Percentiles rank a stretch among this genome's conserved stretches.
phyloP scores from a whole-genome alignment of 768 basidiomycete species.

The Lactarius hengduanensis region DNA sequence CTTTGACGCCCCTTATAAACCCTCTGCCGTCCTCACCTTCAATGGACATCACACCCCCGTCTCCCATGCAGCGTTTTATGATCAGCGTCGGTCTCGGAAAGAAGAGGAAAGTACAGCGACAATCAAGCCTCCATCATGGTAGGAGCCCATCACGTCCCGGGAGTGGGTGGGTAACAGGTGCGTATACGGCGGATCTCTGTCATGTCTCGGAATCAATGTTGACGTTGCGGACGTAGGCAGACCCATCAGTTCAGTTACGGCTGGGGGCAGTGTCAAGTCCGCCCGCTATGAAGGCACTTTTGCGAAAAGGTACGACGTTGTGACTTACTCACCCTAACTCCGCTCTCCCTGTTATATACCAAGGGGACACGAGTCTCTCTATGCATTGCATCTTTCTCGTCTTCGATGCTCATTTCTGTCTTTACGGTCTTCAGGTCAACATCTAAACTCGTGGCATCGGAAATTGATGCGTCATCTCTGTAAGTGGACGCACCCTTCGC shows the following conservation, averaged over 20 bases:
- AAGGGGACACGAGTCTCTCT: too few relatives aligned
- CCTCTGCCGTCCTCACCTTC: background rate
- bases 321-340: background rate
- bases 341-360: background rate
- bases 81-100: background rate
- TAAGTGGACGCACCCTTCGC: constrained; percentile 3
- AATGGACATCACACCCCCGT: background rate
- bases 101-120: constrained; percentile 11
- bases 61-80: constrained; percentile 3
- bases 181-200: background rate
- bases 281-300: background rate
- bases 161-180: background rate
- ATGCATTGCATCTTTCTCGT: too few relatives aligned
- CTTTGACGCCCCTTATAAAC: background rate
- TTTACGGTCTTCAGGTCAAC: background rate
- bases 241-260: background rate
- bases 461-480: constrained; percentile 7
- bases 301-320: constrained; percentile 5
- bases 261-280: background rate
- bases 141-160: background rate
- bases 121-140: background rate
- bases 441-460: background rate
- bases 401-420: constrained; percentile 1
- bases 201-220: background rate
- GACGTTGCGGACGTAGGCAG: constrained; percentile 5